Base-by-base conservation (phyloP, 1,284 basidiomycete species). In the Moesziomyces globuligerus region DNA sequence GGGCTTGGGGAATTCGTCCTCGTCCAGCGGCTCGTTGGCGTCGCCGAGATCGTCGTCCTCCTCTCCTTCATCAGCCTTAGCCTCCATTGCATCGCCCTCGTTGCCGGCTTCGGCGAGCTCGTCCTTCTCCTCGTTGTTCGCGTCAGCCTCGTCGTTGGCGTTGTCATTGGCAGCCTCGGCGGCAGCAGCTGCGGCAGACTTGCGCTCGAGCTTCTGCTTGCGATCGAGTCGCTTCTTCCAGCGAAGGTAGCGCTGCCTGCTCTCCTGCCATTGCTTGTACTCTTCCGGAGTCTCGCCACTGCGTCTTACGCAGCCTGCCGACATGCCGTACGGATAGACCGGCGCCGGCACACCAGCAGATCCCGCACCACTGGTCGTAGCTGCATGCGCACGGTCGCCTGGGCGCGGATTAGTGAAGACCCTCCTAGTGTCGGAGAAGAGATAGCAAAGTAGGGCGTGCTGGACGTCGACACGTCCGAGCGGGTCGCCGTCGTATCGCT, bases 381-480 rank as follows among this genome's bases (percentile, higher is more conserved):
- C 58, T 9, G 45, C 45, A n/a, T 43, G 39, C 4, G 58, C 41
- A 20, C 56, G 45, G 13, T 64, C 40, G 3, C 69, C 71, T 0
- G 78, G 71, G 0, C 79, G 76, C 0, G 87, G 87, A 52, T 86
- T 88, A 40, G 90, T 92, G 84, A 94, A 94, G 57, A 89, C 90
- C 37, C 86, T 83, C 13, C 85, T 85, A 25, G 84, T 84, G 82
- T 93, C 88, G 59, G 86, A 85, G 84, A 94, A 94, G 76, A 94
- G 88, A 81, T 88, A 85, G 75, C 89, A 80, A 52, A 94, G 88
- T 47, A 94, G 86, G 84, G 93, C 91, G 83, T 89, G 92, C 84
- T 94, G 91, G 36, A 93, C 87, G 83, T 94, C 92, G 18, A 58
- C 64, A 10, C 79, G 66, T 4, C 72, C 64, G 1, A 81, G 59